Evolutionary conservation across 164 flowering plant species (phyloP).

Genomic region (Kalanchoe fedtschenkoi): DNA sequence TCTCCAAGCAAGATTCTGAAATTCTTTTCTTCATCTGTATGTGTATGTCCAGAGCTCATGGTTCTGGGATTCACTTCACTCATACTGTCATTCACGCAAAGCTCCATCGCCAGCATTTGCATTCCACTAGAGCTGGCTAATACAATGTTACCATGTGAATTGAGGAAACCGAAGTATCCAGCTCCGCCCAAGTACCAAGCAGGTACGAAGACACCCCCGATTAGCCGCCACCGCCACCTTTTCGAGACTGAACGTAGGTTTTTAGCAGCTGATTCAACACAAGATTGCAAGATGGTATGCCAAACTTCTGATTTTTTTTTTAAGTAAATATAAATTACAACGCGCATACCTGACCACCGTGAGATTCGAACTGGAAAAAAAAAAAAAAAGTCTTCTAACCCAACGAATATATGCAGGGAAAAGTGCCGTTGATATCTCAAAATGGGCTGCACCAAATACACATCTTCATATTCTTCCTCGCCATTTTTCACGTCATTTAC

Average conservation of each 20-base stretch:
- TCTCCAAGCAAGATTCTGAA: neutral
- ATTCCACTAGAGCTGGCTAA: too few relatives aligned
- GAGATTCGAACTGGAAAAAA: neutral
- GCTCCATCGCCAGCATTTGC: too few relatives aligned
- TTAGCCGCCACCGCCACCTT: too few relatives aligned
- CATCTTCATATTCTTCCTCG: conserved; percentile 89
- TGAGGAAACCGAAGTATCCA: too few relatives aligned
- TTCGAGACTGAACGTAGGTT: conserved; percentile 28
- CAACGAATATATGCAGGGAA: conserved; percentile 32
- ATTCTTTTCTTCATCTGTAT: neutral
- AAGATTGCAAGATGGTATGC: conserved; percentile 26
- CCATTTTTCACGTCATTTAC: conserved; percentile 62
- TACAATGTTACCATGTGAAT: too few relatives aligned
- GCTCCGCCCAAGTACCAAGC: too few relatives aligned
- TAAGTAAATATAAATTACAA: too few relatives aligned
- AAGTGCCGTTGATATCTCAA: conserved; percentile 48
- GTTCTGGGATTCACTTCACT: conserved; percentile 65
- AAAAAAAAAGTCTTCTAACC: neutral
- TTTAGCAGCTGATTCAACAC: conserved; percentile 18
- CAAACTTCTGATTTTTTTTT: neutral
- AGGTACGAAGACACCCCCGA: too few relatives aligned
- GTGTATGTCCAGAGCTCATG: conserved; percentile 47
- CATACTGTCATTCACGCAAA: too few relatives aligned
- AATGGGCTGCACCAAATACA: conserved; percentile 79
- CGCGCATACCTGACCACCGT: too few relatives aligned